Base-by-base conservation (phyloP, 2,329 filamentous ascomycete genomes). In the Torrubiella hemipterigena region DNA sequence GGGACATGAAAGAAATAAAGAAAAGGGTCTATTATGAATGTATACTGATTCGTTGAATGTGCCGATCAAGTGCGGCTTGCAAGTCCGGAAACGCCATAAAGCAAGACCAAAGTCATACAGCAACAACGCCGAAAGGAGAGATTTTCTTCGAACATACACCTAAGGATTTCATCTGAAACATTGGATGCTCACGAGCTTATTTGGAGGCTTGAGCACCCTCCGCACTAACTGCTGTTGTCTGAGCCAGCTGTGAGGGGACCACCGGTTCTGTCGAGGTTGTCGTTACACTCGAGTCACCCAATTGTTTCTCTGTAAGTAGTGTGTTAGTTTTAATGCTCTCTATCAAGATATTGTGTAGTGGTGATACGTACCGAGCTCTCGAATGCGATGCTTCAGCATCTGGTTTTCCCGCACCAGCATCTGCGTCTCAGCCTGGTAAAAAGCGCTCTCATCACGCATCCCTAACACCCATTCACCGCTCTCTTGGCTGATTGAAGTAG, bases 391-490 rank as follows among this genome's bases (percentile, higher is more conserved):
- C 38, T 78, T 75, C 31, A 89, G 59, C 81, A 89, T 86, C 54
- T 87, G 81, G 43, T 87, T 89, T 58, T 87, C 82, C 17, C 82
- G 66, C 15, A 76, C 69, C 44, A 89, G 55, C 57, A 74, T 85
- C 54, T 84, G 79, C 2, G 81, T 84, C 56, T 89, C 82, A 5
- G 81, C 81, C 51, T 86, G 81, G 46, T 87, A 87, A 50, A 85
- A 86, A 1, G 78, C 77, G 40, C 69, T 77, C 50, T 87, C 81
- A 45, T 86, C 81, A 13, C 81, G 64, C 7, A 69, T 70, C n/a
- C 69, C 70, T 2, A 80, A 62, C 29, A 68, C 55, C 58, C 67
- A 73, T 18, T 84, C 77, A 20, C 66, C 68, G 31, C 61, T 65
- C 33, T 78, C 73, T 13, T 56, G 67, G 34, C 68, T 68, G 41